Percentiles rank a stretch among this genome's conserved stretches.
Evolutionary conservation across 345 rosid species (phyloP).

Genomic region (Dimocarpus longan): DNA sequence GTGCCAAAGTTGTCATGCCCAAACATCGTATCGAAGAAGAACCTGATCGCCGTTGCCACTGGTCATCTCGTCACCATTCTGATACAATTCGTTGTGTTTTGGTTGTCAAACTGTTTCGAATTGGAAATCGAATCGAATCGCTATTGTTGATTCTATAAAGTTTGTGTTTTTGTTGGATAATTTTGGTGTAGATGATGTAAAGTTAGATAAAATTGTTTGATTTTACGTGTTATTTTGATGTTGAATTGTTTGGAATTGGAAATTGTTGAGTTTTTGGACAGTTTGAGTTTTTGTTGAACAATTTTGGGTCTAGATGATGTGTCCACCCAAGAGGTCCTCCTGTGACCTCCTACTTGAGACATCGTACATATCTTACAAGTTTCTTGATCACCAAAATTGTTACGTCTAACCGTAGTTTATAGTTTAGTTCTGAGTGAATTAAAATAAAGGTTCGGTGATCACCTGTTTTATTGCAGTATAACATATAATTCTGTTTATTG

Average conservation of each 20-base stretch:
- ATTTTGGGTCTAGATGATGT: neutral
- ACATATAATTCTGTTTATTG: too few species aligned
- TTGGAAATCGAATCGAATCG: neutral
- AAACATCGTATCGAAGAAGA: constrained; percentile 88
- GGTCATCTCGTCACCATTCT: constrained; percentile 84
- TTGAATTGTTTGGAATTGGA: too few species aligned
- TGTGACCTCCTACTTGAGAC: neutral
- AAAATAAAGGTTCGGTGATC: too few species aligned
- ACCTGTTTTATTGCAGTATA: neutral
- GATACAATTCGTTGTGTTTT: constrained; percentile 26
- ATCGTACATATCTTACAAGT: neutral
- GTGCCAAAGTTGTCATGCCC: constrained; percentile 78
- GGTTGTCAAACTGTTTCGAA: neutral
- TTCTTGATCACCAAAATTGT: neutral
- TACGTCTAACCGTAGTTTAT: neutral
- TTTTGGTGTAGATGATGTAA: neutral
- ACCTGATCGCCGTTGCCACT: constrained; percentile 82
- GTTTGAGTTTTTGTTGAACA: neutral
- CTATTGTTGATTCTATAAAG: too few species aligned
- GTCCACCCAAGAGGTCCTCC: neutral
- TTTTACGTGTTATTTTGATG: too few species aligned
- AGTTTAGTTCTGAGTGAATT: too few species aligned
- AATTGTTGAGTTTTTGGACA: too few species aligned
- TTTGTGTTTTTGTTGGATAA: neutral
- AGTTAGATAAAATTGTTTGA: neutral